phyloP scores from a whole-genome alignment of 352 stramenopile species.

The Phytophthora litchii region DNA sequence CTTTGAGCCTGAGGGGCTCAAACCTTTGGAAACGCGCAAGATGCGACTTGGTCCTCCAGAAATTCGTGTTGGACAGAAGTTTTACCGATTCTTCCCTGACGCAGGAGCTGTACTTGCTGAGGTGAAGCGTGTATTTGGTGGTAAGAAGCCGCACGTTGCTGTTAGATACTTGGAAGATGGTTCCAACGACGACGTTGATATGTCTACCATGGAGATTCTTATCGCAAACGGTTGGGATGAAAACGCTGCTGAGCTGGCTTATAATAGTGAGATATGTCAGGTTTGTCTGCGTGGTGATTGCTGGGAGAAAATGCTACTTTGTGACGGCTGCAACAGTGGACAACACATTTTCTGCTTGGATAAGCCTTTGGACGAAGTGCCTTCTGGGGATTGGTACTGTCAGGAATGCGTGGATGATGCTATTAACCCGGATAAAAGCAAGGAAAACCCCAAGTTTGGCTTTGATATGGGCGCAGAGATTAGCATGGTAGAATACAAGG shows the following conservation, averaged over 20 bases:
- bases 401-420: constrained; percentile 68
- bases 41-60: constrained; percentile 53
- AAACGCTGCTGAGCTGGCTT: constrained; percentile 69
- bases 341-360: constrained; percentile 85
- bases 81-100: constrained; percentile 76
- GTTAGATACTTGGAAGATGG: constrained; percentile 72
- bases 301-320: constrained; percentile 81
- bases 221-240: constrained; percentile 82
- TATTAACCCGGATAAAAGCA: constrained; percentile 39
- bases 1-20: constrained; percentile 55
- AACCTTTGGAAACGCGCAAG: constrained; percentile 57
- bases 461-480: constrained; percentile 88
- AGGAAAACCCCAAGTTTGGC: constrained; percentile 72
- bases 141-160: constrained; percentile 79
- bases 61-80: constrained; percentile 68
- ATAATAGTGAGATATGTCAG: constrained; percentile 84
- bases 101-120: constrained; percentile 61
- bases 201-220: constrained; percentile 77
- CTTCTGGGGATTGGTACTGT: constrained; percentile 84
- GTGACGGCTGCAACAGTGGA: constrained; percentile 81
- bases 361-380: constrained; percentile 56
- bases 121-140: constrained; percentile 75
- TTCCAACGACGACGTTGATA: constrained; percentile 59
- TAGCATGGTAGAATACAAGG: constrained; percentile 81
- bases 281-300: constrained; percentile 85